Conservation (phyloP, 768 basidiomycete species). For the Hypsizygus marmoreus region DNA sequence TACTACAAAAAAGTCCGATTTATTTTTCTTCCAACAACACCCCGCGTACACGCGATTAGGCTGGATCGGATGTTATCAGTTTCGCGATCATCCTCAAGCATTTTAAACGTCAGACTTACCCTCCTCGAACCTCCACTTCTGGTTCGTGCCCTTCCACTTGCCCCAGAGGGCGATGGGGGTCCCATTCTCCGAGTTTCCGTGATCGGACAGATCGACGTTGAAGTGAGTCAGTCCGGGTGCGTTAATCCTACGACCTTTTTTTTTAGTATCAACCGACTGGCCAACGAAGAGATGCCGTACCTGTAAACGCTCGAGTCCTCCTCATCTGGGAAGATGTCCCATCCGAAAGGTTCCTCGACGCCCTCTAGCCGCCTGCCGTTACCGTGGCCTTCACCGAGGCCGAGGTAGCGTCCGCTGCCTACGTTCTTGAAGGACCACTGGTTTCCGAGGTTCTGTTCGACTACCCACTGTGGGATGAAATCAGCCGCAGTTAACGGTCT, state of each 20-base stretch:
- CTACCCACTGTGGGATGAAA: constrained; percentile 17
- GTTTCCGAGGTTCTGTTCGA: constrained; percentile 11
- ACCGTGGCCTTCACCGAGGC: constrained; percentile 4
- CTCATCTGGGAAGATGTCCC: constrained; percentile 25
- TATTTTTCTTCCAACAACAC: too few species aligned
- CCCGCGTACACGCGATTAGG: too few species aligned
- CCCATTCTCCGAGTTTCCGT: constrained; percentile 41
- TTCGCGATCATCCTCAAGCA: too few species aligned
- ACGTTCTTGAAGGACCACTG: constrained; percentile 22
- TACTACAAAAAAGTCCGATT: too few species aligned
- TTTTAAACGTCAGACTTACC: too few species aligned
- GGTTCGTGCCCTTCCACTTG: constrained; percentile 41
- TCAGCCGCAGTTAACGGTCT: not conserved
- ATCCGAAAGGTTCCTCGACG: constrained; percentile 12
- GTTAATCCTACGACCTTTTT: too few species aligned
- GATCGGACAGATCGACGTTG: constrained; percentile 42
- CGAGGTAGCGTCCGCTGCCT: constrained; percentile 18
- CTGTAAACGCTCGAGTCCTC: constrained; percentile 16
- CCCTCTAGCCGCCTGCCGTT: constrained; percentile 14
- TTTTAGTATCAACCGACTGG: not conserved
- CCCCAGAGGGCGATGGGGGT: constrained; percentile 42
- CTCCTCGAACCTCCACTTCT: constrained; percentile 41
- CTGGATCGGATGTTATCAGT: too few species aligned
- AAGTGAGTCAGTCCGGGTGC: too few species aligned
- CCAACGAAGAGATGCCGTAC: constrained; percentile 9